These are phyloP conservation scores for Phanerochaete carnosa DNA, from an alignment of 768 basidiomycete genomes.

Conservation along the genomic window DNA sequence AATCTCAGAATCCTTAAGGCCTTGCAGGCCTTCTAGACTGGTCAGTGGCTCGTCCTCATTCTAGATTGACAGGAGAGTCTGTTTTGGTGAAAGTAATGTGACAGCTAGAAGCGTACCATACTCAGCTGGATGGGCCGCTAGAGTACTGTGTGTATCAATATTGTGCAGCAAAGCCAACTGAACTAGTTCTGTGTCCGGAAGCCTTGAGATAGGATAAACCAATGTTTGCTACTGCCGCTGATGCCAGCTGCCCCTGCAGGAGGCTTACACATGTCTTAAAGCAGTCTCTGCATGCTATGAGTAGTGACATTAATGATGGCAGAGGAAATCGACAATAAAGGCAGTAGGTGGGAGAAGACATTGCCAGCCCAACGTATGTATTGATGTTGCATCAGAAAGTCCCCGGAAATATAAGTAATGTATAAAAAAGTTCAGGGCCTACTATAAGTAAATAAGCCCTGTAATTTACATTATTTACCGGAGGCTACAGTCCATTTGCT, in stretches of 20 bases:
- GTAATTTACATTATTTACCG: no score
- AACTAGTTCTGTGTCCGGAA: neutral
- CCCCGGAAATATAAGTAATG: no score
- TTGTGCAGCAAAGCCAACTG: no score
- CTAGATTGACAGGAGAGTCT: neutral
- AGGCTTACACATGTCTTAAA: neutral
- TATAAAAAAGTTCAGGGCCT: no score
- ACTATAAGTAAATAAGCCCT: no score
- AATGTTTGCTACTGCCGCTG: neutral
- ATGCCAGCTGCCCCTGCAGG: neutral
- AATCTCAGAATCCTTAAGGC: slow-evolving; percentile 36
- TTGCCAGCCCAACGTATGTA: neutral
- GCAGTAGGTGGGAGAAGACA: neutral
- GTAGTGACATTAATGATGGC: neutral
- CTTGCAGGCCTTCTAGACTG: neutral
- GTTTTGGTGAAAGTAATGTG: neutral
- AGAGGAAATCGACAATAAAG: neutral
- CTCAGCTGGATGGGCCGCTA: neutral
- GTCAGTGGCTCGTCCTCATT: neutral
- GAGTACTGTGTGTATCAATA: no score
- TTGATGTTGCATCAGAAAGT: no score
- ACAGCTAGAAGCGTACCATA: neutral
- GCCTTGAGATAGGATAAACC: neutral
- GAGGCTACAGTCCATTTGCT: no score
- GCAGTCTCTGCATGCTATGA: neutral